Base-by-base conservation (phyloP, 495 filamentous ascomycete genomes). In the Letharia columbiana region DNA sequence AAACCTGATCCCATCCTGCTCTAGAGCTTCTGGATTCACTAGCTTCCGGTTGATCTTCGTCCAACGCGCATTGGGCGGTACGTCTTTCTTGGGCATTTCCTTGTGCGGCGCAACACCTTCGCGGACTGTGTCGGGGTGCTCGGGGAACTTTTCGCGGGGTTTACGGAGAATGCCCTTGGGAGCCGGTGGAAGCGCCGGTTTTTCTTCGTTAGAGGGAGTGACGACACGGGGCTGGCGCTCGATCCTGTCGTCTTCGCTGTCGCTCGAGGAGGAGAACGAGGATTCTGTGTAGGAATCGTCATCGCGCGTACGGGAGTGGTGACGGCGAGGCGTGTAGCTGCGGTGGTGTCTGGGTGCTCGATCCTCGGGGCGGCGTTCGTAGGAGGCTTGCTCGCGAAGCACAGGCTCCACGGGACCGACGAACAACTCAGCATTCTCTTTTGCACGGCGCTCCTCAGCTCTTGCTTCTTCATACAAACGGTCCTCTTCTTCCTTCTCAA, bases 51-150 rank as follows among this genome's bases (percentile, higher is more conserved):
- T 80, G 68, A 91, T 87, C 72, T 83, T 86, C 23, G 88, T 91
- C 88, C 88, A 91, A 37, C 83, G 84, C 0, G 87, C 88, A 52
- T 86, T 82, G 7, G 83, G 75, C 1, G 86, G 85, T 42, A 91
- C 89, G 44, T 83, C 84, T 44, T 82, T 79, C 18, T 83, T 83
- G 18, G 76, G 72, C 45, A 78, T 75, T 63, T 86, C 84, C 2
- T 89, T 89, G 73, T 88, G 81, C 37, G 88, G 88, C 0, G 88
- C 86, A 20, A 90, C 88, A 52, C 88, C 88, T 70, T 91, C 88
- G 17, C 88, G 80, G 45, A 88, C 80, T 2, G 85, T 81, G 65
- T 83, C 78, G 0, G 82, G 78, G 54, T 90, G 80, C 68, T 91
- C 88, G 4, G 88, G 88, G 73, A 91, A 91, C 69, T 84, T 85